Evolutionary conservation across 768 basidiomycete species (phyloP).

Genomic region (Phylloporus rhodoxanthus): DNA sequence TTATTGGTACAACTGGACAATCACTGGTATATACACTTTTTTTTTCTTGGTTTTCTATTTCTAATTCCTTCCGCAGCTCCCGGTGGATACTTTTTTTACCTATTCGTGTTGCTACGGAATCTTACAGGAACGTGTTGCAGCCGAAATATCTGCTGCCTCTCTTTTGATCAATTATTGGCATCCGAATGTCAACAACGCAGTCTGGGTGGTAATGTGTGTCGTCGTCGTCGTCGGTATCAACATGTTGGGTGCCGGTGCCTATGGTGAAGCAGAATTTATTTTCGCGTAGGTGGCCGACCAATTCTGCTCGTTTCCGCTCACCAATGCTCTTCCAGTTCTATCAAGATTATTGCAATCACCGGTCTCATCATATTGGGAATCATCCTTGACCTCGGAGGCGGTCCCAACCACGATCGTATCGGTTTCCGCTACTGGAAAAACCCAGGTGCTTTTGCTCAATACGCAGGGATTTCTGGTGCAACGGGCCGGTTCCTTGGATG

Average conservation of each 20-base stretch:
- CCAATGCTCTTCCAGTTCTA: conserved; percentile 40
- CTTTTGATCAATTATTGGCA: conserved; percentile 77
- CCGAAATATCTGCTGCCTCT: conserved; percentile 43
- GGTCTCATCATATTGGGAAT: conserved; percentile 67
- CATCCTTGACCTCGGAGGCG: conserved; percentile 83
- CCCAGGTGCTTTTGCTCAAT: conserved; percentile 86
- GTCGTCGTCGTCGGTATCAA: conserved; percentile 74
- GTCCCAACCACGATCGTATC: conserved; percentile 69
- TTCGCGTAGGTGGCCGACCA: conserved; percentile 51
- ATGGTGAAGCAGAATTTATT: conserved; percentile 81
- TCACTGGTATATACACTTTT: conserved; percentile 13
- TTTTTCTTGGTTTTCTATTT: neutral
- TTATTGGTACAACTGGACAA: conserved; percentile 41
- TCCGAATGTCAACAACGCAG: conserved; percentile 51
- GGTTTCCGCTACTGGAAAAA: conserved; percentile 69
- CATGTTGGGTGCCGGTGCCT: conserved; percentile 67
- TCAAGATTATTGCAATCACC: conserved; percentile 83
- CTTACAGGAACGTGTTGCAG: conserved; percentile 13
- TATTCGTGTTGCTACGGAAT: neutral
- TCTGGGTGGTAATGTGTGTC: conserved; percentile 75
- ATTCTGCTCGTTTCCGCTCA: neutral
- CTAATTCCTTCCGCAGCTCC: conserved; percentile 17
- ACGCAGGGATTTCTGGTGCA: conserved; percentile 51
- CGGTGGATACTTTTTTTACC: conserved; percentile 14
- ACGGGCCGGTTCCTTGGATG: conserved; percentile 74